phyloP scores from a whole-genome alignment of 371 early-diverging fungal species.

The Nematocida sp. region DNA sequence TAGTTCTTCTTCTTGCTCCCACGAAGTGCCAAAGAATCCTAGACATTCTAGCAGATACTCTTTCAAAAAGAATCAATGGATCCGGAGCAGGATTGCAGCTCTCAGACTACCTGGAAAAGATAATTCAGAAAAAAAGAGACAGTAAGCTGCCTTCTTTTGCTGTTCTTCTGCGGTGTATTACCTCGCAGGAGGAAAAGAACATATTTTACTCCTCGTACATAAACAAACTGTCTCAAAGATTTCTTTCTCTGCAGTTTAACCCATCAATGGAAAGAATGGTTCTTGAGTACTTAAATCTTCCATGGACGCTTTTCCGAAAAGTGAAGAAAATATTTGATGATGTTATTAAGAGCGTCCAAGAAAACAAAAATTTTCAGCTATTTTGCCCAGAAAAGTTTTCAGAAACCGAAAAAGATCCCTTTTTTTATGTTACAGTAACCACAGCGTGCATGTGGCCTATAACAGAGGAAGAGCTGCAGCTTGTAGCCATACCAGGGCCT shows the following conservation, averaged over 20 bases:
- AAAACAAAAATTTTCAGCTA: slow-evolving; percentile 12
- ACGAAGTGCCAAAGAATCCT: slow-evolving; percentile 2
- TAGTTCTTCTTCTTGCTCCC: slow-evolving; percentile 5
- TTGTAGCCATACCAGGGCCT: neutral
- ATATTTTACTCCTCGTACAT: slow-evolving; percentile 40
- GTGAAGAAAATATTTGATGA: slow-evolving; percentile 42
- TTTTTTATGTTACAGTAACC: slow-evolving; percentile 33
- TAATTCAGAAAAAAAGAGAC: neutral
- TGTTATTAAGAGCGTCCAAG: slow-evolving; percentile 24
- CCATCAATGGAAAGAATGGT: neutral
- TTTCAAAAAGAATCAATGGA: slow-evolving; percentile 1
- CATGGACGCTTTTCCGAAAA: slow-evolving; percentile 32
- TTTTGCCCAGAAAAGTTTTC: neutral
- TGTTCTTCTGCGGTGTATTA: slow-evolving; percentile 7
- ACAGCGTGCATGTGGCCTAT: slow-evolving; percentile 49
- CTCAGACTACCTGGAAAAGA: slow-evolving; percentile 26
- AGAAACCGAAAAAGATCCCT: neutral
- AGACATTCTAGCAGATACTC: slow-evolving; percentile 1
- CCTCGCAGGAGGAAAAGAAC: slow-evolving; percentile 17
- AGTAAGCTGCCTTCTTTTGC: neutral
- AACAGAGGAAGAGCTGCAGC: slow-evolving; percentile 15
- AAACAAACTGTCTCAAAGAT: slow-evolving; percentile 1
- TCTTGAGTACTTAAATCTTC: neutral
- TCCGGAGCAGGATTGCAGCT: slow-evolving; percentile 32
- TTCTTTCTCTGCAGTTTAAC: slow-evolving; percentile 11